These are phyloP conservation scores for Phytophthora tentaculata DNA, from an alignment of 352 stramenopile species.

Conservation along the genomic window DNA sequence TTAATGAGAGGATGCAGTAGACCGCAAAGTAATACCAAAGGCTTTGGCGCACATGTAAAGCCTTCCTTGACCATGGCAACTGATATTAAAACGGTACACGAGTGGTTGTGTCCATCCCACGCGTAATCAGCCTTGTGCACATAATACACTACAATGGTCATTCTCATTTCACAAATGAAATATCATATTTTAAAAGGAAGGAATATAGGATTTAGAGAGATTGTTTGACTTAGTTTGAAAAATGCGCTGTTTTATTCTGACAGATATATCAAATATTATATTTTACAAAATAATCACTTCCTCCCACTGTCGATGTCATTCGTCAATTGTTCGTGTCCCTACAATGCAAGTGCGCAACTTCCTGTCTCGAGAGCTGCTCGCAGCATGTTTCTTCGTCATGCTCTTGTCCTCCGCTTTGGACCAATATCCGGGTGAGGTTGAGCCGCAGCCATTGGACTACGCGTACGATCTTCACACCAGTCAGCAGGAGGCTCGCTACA, in stretches of 20 bases:
- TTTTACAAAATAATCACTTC: too few relatives aligned
- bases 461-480: conserved; percentile 47
- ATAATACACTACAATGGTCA: too few relatives aligned
- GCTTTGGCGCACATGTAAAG: too few relatives aligned
- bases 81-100: too few relatives aligned
- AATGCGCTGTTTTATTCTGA: not conserved
- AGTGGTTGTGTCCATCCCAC: too few relatives aligned
- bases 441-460: conserved; percentile 39
- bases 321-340: conserved; percentile 3
- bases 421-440: conserved; percentile 49
- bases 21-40: not conserved
- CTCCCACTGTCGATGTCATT: not conserved
- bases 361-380: conserved; percentile 53
- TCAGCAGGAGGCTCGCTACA: conserved; percentile 48
- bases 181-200: not conserved
- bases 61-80: too few relatives aligned
- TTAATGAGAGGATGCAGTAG: not conserved
- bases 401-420: conserved; percentile 60
- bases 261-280: not conserved
- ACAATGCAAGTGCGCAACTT: conserved; percentile 41
- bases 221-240: not conserved
- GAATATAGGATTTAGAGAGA: not conserved
- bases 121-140: not conserved
- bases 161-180: too few relatives aligned
- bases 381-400: conserved; percentile 56